Conservation (phyloP, 441 rosid species). For the Erysimum pusillum region DNA sequence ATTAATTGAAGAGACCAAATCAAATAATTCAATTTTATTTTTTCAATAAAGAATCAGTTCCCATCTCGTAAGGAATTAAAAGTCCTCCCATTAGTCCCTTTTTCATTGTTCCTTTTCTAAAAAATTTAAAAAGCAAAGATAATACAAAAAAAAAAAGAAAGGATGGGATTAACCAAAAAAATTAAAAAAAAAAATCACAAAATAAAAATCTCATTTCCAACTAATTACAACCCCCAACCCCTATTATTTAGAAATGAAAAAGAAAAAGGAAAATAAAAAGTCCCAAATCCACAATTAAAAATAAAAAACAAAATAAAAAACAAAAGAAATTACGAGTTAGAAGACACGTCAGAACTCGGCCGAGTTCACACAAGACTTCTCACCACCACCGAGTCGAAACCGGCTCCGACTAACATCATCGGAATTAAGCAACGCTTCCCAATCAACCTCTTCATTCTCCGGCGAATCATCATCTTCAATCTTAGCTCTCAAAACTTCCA, state of each 20-base stretch:
- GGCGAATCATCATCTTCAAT: constrained; percentile 50
- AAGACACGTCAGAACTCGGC: constrained; percentile 53
- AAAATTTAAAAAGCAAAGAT: constrained; percentile 22
- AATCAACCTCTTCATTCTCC: constrained; percentile 64
- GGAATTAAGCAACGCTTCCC: constrained; percentile 81
- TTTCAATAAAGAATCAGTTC: constrained; percentile 34
- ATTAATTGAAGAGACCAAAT: constrained; percentile 11
- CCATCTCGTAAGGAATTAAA: constrained; percentile 26
- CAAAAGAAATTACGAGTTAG: constrained; percentile 16
- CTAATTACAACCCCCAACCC: constrained; percentile 40
- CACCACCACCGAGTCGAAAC: constrained; percentile 44
- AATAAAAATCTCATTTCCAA: constrained; percentile 29
- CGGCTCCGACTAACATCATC: constrained; percentile 47
- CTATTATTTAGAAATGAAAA: constrained; percentile 29
- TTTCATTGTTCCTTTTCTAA: constrained; percentile 8
- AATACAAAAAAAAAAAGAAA: constrained; percentile 9
- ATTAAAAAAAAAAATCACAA: constrained; percentile 15
- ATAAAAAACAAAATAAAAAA: background rate
- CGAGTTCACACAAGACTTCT: constrained; percentile 49
- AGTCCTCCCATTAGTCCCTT: background rate
- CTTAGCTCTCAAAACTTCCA: constrained; percentile 57
- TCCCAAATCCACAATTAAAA: constrained; percentile 33
- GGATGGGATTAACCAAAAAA: constrained; percentile 19
- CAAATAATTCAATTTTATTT: constrained; percentile 7
- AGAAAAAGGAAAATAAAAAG: background rate